Evolutionary conservation across 2,329 filamentous ascomycete genomes (phyloP).

Genomic region (Metarhizium humberi): DNA sequence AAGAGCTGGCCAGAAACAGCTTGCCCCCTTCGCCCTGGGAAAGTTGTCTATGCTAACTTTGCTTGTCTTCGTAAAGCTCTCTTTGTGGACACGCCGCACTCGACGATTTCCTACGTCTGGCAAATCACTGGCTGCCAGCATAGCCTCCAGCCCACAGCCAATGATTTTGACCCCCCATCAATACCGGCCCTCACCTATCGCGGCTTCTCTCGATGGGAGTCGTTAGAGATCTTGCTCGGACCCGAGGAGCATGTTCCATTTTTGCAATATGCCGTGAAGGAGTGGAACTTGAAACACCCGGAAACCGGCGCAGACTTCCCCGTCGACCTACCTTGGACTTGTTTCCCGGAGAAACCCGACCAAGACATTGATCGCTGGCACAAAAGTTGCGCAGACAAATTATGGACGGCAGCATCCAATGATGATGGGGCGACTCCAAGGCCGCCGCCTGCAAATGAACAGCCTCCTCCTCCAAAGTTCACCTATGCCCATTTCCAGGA

Average conservation of each 20-base stretch:
- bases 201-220: slow-evolving; percentile 91
- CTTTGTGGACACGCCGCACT: slow-evolving; percentile 65
- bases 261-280: slow-evolving; percentile 67
- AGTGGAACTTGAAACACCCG: slow-evolving; percentile 69
- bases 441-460: slow-evolving; percentile 18
- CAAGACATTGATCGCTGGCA: slow-evolving; percentile 82
- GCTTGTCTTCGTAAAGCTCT: slow-evolving; percentile 37
- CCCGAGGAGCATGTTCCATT: slow-evolving; percentile 83
- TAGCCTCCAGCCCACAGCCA: slow-evolving; percentile 65
- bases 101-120: slow-evolving; percentile 84
- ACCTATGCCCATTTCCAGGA: slow-evolving; percentile 26
- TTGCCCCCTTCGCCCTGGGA: neutral
- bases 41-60: slow-evolving; percentile 1
- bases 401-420: slow-evolving; percentile 49
- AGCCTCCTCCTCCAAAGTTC: slow-evolving; percentile 26
- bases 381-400: slow-evolving; percentile 59
- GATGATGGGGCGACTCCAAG: slow-evolving; percentile 6
- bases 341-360: slow-evolving; percentile 66
- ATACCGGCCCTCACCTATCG: slow-evolving; percentile 74
- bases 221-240: slow-evolving; percentile 77
- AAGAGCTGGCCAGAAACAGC: neutral
- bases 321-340: slow-evolving; percentile 43
- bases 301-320: slow-evolving; percentile 63
- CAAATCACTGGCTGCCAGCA: slow-evolving; percentile 86
- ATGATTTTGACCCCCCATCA: slow-evolving; percentile 64